Conservation (phyloP, 345 rosid species). For the Anacardium occidentale region DNA sequence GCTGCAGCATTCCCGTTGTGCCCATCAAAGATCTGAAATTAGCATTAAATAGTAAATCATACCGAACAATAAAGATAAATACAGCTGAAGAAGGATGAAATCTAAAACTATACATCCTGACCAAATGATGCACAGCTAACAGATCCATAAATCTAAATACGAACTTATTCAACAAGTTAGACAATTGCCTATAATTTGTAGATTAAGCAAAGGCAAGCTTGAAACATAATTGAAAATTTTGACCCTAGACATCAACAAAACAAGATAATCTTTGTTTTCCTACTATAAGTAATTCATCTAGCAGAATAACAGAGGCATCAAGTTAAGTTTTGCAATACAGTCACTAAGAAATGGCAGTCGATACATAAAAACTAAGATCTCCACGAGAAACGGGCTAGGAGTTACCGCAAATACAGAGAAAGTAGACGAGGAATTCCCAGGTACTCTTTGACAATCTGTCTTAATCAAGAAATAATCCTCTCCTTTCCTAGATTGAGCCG, state of each 20-base stretch:
- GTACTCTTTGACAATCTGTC: slow-evolving; percentile 22
- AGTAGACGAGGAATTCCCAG: too few relatives aligned
- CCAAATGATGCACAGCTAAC: background rate
- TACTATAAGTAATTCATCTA: too few relatives aligned
- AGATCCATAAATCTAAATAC: background rate
- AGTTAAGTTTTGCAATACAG: too few relatives aligned
- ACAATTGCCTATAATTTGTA: background rate
- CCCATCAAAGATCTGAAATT: too few relatives aligned
- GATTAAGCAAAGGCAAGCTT: background rate
- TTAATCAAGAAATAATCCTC: slow-evolving; percentile 80
- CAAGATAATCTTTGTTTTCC: too few relatives aligned
- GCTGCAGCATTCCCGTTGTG: slow-evolving; percentile 83
- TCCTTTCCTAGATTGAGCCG: slow-evolving; percentile 87
- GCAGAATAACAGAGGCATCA: too few relatives aligned
- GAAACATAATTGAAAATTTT: background rate
- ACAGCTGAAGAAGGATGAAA: too few relatives aligned
- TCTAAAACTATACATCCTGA: slow-evolving; percentile 4
- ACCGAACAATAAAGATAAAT: too few relatives aligned
- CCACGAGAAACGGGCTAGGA: slow-evolving; percentile 29
- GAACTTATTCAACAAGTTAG: background rate
- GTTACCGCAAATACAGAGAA: too few relatives aligned
- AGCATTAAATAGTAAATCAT: too few relatives aligned
- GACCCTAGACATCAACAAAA: slow-evolving; percentile 8
- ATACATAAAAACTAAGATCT: background rate
- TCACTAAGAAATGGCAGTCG: background rate